Base-by-base conservation (phyloP, 257 asterid genomes). In the Prunella vulgaris region DNA sequence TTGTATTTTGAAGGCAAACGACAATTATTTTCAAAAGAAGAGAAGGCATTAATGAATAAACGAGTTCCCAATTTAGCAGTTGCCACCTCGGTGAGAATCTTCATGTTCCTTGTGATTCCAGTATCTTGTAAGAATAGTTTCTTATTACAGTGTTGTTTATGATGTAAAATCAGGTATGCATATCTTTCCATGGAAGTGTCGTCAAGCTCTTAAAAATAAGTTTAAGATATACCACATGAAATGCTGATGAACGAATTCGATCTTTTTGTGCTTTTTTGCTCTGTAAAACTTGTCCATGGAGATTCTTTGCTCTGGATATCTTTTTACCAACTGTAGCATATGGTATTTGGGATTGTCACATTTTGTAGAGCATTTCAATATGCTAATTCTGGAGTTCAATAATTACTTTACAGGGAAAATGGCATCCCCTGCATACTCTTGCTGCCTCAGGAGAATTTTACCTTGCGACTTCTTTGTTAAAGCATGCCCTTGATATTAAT, bases 381-480 rank as follows among this genome's bases (percentile, higher is more conserved):
- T 65, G 63, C 77, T 81, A 66, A 73, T 76, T 74, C 51, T 27
- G 14, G 61, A 51, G 46, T 27, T 40, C 66, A 10, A 51, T 61
- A 30, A 46, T 44, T 48, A 42, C 69, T 72, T 74, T 67, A 38
- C 84, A 93, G 97, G 96, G 82, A 51, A 93, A 88, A 81, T 93
- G 98, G 98, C 89, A 80, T 77, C 97, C 97, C 52, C 73, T 93
- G 53, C 98, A 93, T 75, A 83, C 96, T 64, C 90, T 93, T 70
- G 97, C 84, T 54, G 94, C 98, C 69, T 80, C 94, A 0, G 98
- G 98, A 73, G 97, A 93, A 62, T 93, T 88, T 71, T 88, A 87
- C 80, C 92, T 88, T 33, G 76, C 80, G 70, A 82, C 75, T 74
- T 62, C 94, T 60, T 81, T 93, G 85, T 76, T 93, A 78, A 90